phyloP scores from a whole-genome alignment of 1,139 yeast genomes.

The Kurtzmaniella quercitrusa region DNA sequence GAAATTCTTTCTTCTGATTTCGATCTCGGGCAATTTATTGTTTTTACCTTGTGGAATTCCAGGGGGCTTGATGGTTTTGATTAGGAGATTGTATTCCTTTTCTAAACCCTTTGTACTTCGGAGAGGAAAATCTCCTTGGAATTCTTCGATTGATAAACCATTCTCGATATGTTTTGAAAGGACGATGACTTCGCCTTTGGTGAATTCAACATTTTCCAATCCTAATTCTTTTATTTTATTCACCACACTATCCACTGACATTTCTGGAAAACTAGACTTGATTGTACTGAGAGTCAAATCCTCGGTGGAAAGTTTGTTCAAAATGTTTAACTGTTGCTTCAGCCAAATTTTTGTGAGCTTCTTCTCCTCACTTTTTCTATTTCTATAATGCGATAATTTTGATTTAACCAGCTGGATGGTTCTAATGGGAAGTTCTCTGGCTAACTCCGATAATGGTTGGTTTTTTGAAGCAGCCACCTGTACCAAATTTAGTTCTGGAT shows the following conservation, averaged over 20 bases:
- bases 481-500: slow-evolving; percentile 3
- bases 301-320: neutral
- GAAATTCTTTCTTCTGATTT: slow-evolving; percentile 5
- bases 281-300: neutral
- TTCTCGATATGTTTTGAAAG: neutral
- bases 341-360: neutral
- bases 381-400: neutral
- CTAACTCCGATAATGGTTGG: neutral
- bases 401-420: slow-evolving; percentile 2
- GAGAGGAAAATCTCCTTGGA: neutral
- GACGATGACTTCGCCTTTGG: neutral
- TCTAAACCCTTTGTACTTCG: neutral
- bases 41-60: neutral
- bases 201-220: neutral
- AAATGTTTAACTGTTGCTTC: neutral
- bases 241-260: neutral
- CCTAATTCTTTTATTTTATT: neutral
- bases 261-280: neutral
- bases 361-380: neutral
- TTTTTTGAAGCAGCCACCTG: neutral
- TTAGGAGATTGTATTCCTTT: neutral
- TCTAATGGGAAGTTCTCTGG: slow-evolving; percentile 4
- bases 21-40: neutral
- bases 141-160: neutral
- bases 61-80: neutral